Conservation (phyloP, 441 rosid species). For the Populus trichocarpa region DNA sequence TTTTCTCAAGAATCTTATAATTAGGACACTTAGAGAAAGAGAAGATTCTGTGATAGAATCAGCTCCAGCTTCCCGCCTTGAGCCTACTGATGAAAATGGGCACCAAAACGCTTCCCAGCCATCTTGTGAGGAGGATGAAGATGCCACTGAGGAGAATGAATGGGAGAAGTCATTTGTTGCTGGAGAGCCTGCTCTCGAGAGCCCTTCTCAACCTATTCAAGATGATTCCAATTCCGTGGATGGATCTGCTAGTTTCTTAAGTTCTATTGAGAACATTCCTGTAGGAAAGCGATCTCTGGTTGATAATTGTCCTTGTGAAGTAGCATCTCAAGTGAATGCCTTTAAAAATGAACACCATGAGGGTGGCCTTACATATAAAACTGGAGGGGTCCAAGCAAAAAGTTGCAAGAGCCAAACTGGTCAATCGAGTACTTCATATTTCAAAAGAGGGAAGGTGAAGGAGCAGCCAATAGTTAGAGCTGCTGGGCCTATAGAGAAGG, state of each 20-base stretch:
- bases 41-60: slow-evolving; percentile 50
- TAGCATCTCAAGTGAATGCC: slow-evolving; percentile 35
- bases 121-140: slow-evolving; percentile 32
- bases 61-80: slow-evolving; percentile 24
- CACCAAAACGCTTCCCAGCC: slow-evolving; percentile 46
- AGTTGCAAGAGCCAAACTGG: slow-evolving; percentile 18
- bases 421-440: slow-evolving; percentile 25
- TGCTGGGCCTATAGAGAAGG: slow-evolving; percentile 36
- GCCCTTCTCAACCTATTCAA: slow-evolving; percentile 24
- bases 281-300: slow-evolving; percentile 25
- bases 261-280: slow-evolving; percentile 44
- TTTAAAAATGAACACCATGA: slow-evolving; percentile 21
- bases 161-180: slow-evolving; percentile 25
- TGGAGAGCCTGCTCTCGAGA: slow-evolving; percentile 36
- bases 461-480: slow-evolving; percentile 24
- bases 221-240: slow-evolving; percentile 25
- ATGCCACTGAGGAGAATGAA: slow-evolving; percentile 21
- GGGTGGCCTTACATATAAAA: slow-evolving; percentile 13
- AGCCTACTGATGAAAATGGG: slow-evolving; percentile 55
- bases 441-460: slow-evolving; percentile 32
- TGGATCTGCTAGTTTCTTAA: slow-evolving; percentile 26
- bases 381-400: slow-evolving; percentile 13
- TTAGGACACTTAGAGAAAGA: slow-evolving; percentile 56
- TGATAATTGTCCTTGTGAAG: slow-evolving; percentile 32
- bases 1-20: slow-evolving; percentile 65